phyloP scores from a whole-genome alignment of 129 eudicot genomes.

The Ambrosia artemisiifolia region DNA sequence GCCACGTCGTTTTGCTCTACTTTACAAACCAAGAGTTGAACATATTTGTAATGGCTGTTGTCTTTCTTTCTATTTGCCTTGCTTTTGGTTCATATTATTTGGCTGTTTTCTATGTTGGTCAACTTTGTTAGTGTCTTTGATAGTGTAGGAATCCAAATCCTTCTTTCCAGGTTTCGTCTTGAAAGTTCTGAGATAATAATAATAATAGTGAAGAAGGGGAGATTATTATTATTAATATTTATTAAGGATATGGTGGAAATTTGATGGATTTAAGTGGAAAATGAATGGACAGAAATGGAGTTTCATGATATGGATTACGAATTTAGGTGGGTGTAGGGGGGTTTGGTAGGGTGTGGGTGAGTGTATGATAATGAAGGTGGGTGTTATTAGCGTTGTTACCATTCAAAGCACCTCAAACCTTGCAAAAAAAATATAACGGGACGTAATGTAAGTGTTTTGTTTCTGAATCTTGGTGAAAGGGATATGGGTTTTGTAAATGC shows the following conservation, averaged over 20 bases:
- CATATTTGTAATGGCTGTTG: too few species aligned
- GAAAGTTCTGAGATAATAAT: not conserved
- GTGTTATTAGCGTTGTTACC: not conserved
- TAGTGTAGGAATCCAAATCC: constrained; percentile 83
- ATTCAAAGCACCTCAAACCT: constrained; percentile 7
- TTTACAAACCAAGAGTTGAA: too few species aligned
- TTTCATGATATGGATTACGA: constrained; percentile 26
- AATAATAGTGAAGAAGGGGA: not conserved
- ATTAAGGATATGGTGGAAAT: constrained; percentile 30
- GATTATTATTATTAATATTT: too few species aligned
- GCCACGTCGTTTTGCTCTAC: too few species aligned
- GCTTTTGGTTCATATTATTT: too few species aligned
- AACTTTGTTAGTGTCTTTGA: constrained; percentile 82
- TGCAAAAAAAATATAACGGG: constrained; percentile 24
- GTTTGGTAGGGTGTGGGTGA: constrained; percentile 27
- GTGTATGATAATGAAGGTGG: constrained; percentile 17
- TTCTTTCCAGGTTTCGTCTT: constrained; percentile 88
- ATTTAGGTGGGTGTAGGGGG: constrained; percentile 26
- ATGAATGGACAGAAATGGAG: not conserved
- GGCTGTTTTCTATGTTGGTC: constrained; percentile 90
- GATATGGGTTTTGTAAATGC: too few species aligned
- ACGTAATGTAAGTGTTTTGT: constrained; percentile 15
- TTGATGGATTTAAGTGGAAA: constrained; percentile 3
- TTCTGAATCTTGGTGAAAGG: too few species aligned
- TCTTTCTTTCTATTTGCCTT: too few species aligned